Evolutionary conservation across 352 stramenopile species (phyloP).

Genomic region (Globisporangium emineosum): DNA sequence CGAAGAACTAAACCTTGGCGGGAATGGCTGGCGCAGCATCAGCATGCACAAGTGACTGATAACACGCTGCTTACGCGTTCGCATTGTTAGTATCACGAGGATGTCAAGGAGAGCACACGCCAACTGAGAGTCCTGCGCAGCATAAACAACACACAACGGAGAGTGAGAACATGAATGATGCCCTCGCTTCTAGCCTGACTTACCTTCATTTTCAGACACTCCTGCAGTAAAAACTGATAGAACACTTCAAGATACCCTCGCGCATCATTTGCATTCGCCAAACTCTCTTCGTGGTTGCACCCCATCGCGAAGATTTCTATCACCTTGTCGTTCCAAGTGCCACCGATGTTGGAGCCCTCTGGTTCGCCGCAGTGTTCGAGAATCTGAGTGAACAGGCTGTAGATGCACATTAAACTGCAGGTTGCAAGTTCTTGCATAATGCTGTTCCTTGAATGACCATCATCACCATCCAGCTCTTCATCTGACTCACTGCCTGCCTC

Average conservation of each 20-base stretch:
- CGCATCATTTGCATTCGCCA: constrained; percentile 4
- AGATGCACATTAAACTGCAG: constrained; percentile 34
- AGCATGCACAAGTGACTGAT: constrained; percentile 54
- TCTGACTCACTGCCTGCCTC: constrained; percentile 20
- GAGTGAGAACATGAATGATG: background rate
- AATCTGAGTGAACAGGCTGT: constrained; percentile 31
- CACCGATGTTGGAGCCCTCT: background rate
- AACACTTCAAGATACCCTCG: constrained; percentile 27
- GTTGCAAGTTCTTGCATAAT: constrained; percentile 10
- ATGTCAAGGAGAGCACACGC: constrained; percentile 39
- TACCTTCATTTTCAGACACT: constrained; percentile 51
- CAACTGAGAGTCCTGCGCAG: constrained; percentile 41
- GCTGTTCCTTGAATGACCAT: background rate
- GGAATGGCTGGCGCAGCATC: constrained; percentile 60
- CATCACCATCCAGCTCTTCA: background rate
- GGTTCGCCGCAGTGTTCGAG: constrained; percentile 31
- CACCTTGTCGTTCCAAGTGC: constrained; percentile 16
- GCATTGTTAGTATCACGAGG: constrained; percentile 34
- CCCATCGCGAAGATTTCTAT: constrained; percentile 37
- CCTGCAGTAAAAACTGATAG: constrained; percentile 43
- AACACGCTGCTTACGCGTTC: constrained; percentile 37
- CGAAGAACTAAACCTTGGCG: constrained; percentile 10
- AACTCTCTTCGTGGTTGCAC: constrained; percentile 14
- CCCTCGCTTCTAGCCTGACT: background rate
- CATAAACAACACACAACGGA: constrained; percentile 5